These are phyloP conservation scores for Mortierella sp. DNA, from an alignment of 371 early-diverging fungal species.

Conservation along the genomic window DNA sequence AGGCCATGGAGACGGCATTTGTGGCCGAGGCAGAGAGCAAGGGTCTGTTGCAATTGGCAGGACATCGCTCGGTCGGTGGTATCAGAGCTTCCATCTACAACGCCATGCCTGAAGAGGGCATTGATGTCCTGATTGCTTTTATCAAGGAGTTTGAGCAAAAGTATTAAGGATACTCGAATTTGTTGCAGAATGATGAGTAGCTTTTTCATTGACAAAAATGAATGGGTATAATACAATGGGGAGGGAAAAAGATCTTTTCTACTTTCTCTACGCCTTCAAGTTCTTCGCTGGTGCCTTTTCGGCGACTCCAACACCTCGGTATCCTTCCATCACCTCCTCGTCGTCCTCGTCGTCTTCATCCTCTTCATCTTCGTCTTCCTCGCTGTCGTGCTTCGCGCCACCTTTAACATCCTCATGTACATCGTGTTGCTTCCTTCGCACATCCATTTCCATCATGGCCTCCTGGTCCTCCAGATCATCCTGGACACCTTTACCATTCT, in stretches of 20 bases:
- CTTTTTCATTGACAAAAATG: too few relatives aligned
- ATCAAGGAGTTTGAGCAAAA: slow-evolving; percentile 81
- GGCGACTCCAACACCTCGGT: too few relatives aligned
- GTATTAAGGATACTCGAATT: slow-evolving; percentile 14
- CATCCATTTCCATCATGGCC: slow-evolving; percentile 31
- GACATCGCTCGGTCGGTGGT: slow-evolving; percentile 96
- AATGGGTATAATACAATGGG: neutral
- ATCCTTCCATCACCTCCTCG: neutral
- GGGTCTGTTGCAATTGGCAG: slow-evolving; percentile 89
- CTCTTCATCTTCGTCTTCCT: slow-evolving; percentile 14
- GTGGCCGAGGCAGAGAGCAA: slow-evolving; percentile 79
- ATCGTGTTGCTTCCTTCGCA: neutral
- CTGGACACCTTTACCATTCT: slow-evolving; percentile 17
- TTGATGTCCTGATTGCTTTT: slow-evolving; percentile 76
- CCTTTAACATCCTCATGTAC: slow-evolving; percentile 11
- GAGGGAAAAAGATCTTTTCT: neutral
- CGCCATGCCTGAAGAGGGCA: slow-evolving; percentile 88
- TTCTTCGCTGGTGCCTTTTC: neutral
- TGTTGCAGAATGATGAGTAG: neutral
- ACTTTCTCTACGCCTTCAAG: slow-evolving; percentile 4
- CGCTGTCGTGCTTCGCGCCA: slow-evolving; percentile 11
- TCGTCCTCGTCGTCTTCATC: neutral
- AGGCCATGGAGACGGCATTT: slow-evolving; percentile 84
- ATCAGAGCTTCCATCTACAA: slow-evolving; percentile 95
- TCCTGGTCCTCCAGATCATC: slow-evolving; percentile 30